Conservation (phyloP, 192 early-diverging fungal genomes). For the Diversispora epigaea region DNA sequence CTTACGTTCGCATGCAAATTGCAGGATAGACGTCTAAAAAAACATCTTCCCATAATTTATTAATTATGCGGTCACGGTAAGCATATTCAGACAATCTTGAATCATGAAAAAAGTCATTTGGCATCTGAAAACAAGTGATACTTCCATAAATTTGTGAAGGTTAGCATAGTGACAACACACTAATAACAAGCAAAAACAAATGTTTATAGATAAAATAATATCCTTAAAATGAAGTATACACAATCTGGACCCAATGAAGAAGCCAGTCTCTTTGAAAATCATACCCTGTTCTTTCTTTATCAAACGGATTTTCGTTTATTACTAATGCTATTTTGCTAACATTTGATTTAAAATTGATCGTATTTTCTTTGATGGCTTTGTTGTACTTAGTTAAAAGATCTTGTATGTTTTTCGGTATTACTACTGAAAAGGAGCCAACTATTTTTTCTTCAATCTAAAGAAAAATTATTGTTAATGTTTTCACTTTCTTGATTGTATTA, state of each 20-base stretch:
- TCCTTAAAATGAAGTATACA: conserved; percentile 20
- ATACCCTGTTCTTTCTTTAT: too few relatives aligned
- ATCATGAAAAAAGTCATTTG: conserved; percentile 12
- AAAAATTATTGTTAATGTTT: conserved; percentile 15
- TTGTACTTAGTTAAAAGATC: conserved; percentile 5
- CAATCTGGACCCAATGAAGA: conserved; percentile 10
- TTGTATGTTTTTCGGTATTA: background rate
- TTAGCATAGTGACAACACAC: too few relatives aligned
- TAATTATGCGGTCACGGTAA: background rate
- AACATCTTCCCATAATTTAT: background rate
- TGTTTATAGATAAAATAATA: background rate
- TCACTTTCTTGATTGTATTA: background rate
- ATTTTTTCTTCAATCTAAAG: conserved; percentile 8
- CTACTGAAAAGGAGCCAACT: background rate
- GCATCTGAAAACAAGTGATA: background rate
- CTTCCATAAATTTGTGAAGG: conserved; percentile 16
- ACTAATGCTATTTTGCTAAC: conserved; percentile 2
- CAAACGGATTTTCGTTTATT: too few relatives aligned
- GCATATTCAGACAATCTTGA: background rate
- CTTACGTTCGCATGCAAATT: conserved; percentile 7
- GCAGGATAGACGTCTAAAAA: background rate
- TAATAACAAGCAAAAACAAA: background rate
- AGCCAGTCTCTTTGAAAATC: too few relatives aligned
- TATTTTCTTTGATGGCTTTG: background rate
- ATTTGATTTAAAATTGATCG: background rate